Conservation (phyloP, 2,329 filamentous ascomycete species). For the Aaosphaeria arxii region DNA sequence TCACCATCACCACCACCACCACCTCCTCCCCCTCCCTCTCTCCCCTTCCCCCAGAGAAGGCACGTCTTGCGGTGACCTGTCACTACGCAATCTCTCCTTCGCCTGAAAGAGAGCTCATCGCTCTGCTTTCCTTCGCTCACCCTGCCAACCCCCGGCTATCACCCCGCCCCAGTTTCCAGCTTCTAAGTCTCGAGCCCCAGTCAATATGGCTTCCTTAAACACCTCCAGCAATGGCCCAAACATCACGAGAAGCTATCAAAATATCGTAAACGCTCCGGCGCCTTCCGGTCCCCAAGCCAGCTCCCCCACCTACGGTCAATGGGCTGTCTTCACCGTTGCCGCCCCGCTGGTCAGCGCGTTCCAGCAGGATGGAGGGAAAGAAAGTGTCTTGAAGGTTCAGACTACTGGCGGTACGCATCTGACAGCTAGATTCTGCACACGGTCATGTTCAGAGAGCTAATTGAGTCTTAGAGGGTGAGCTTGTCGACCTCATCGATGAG, state of each 20-base stretch:
- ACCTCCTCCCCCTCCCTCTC: too few relatives aligned
- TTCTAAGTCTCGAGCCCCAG: slow-evolving; percentile 1
- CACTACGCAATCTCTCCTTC: too few relatives aligned
- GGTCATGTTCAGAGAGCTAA: slow-evolving; percentile 16
- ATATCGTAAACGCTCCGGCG: slow-evolving; percentile 60
- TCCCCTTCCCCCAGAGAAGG: too few relatives aligned
- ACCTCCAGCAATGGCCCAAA: slow-evolving; percentile 53
- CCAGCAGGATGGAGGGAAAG: slow-evolving; percentile 79
- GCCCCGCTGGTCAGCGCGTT: slow-evolving; percentile 91
- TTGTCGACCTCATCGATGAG: slow-evolving; percentile 86
- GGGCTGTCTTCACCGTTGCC: slow-evolving; percentile 91
- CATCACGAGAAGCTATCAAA: slow-evolving; percentile 59
- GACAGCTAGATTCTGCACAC: background rate
- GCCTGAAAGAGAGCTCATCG: too few relatives aligned
- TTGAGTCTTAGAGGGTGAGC: slow-evolving; percentile 70
- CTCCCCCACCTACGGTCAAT: slow-evolving; percentile 84
- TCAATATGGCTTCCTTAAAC: slow-evolving; percentile 69
- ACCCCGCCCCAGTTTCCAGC: too few relatives aligned
- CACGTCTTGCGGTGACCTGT: too few relatives aligned
- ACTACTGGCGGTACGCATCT: slow-evolving; percentile 69
- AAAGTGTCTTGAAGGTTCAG: slow-evolving; percentile 94
- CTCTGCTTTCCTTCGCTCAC: too few relatives aligned
- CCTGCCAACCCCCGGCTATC: too few relatives aligned
- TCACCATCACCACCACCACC: too few relatives aligned
- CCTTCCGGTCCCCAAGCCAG: slow-evolving; percentile 56